Evolutionary conservation across 192 early-diverging fungal species (phyloP), one percentile per base, ranked within the genome.

Genomic region (Cladochytrium replicatum): DNA sequence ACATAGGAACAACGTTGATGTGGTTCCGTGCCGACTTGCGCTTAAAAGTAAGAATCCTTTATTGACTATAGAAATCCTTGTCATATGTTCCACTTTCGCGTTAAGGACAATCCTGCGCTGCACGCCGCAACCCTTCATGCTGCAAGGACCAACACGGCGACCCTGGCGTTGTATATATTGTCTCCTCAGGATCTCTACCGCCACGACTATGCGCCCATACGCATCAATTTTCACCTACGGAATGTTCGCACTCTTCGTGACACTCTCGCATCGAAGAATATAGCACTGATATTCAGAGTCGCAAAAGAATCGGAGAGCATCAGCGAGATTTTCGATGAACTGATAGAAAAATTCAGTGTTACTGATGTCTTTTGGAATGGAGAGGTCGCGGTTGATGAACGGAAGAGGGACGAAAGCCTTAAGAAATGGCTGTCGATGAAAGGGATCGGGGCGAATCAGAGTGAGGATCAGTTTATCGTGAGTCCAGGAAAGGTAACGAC

Each of bases 401-500:
- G 13, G 31, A 41, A 45, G 21, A 57, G 77, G 28, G 75, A 79
- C 46, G 43, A 15, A 4, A 48, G 30, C 0, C 60, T 67, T 27
- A 34, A 48, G 49, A 27, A 43, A 13, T 17, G 65, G 2, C 25
- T 53, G 1, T 51, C 46, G 32, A 7, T 32, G 8, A 40, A 51
- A 15, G 46, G 48, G 2, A 31, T 70, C 4, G 51, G 31, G 48
- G 27, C 25, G 5, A 13, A n/a, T n/a, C n/a, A n/a, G n/a, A n/a
- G n/a, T n/a, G 64, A 82, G n/a, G 78, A 81, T 52, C 78, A 82
- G 61, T 72, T 74, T 43, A 53, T 82, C 15, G 51, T 80, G 2
- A 52, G 57, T 6, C 82, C 82, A 3, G 63, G 61, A 9, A 47
- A 52, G 6, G 50, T 77, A 3, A 55, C 39, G 24, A 75, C 74